These are phyloP conservation scores for Colletotrichum truncatum DNA, from an alignment of 2,329 filamentous ascomycete species.

Conservation along the genomic window DNA sequence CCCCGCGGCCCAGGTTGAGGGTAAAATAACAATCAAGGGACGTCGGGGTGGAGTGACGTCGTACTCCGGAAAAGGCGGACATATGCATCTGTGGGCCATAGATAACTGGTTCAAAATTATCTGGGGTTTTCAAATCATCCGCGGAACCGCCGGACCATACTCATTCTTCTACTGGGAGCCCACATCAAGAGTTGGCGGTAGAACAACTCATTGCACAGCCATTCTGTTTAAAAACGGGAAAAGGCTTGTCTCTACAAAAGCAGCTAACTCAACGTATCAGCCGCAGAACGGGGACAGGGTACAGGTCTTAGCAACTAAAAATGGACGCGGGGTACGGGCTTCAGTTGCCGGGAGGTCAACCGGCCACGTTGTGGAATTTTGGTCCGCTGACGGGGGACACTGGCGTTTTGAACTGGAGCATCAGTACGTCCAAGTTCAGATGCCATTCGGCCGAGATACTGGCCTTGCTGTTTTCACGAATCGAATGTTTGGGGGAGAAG, in stretches of 20 bases:
- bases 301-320: neutral
- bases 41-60: neutral
- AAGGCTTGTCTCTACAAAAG: neutral
- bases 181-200: neutral
- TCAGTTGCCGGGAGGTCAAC: neutral
- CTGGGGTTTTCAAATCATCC: neutral
- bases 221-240: neutral
- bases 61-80: neutral
- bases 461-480: neutral
- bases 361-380: neutral
- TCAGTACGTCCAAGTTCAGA: neutral
- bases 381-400: neutral
- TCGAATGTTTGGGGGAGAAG: neutral
- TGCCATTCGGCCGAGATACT: neutral
- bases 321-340: neutral
- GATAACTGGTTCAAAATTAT: constrained; percentile 9
- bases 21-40: neutral
- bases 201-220: neutral
- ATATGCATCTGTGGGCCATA: neutral
- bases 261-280: neutral
- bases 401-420: constrained; percentile 3
- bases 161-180: neutral
- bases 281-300: neutral
- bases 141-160: constrained; percentile 1
- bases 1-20: neutral